Evolutionary conservation across 306 rosid species (phyloP).

Genomic region (Cicer pinnatifidum): DNA sequence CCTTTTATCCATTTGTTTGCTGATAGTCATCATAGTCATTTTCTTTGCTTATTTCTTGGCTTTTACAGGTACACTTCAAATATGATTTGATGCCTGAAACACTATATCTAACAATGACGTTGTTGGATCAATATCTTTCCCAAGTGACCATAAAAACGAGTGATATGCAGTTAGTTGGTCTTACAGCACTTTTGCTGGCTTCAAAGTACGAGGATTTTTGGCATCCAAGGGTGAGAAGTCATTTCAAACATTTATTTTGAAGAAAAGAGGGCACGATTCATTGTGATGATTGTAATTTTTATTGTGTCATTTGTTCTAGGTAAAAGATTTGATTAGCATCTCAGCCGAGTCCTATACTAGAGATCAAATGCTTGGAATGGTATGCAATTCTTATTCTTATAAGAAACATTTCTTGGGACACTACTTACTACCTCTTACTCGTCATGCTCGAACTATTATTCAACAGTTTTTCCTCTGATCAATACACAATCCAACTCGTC

Average conservation of each 20-base stretch:
- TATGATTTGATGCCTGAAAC: constrained; percentile 95
- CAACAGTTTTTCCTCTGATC: no score
- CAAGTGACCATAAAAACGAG: constrained; percentile 61
- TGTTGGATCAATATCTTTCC: constrained; percentile 84
- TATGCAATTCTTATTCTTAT: constrained; percentile 36
- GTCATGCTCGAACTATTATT: not conserved
- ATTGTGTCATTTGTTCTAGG: constrained; percentile 53
- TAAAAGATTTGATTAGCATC: constrained; percentile 77
- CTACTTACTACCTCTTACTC: not conserved
- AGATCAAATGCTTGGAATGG: constrained; percentile 84
- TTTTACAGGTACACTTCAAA: constrained; percentile 78
- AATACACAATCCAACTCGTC: no score
- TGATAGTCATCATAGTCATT: constrained; percentile 30
- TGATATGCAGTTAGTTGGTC: constrained; percentile 91
- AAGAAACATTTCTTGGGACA: not conserved
- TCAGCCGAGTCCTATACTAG: constrained; percentile 87
- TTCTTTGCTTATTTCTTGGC: constrained; percentile 38
- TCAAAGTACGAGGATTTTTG: constrained; percentile 93
- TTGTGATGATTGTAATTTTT: constrained; percentile 27
- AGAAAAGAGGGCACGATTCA: constrained; percentile 24
- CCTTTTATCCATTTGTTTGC: not conserved
- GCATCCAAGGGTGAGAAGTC: constrained; percentile 79
- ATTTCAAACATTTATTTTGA: constrained; percentile 22
- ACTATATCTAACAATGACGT: constrained; percentile 69
- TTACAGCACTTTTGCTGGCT: constrained; percentile 85